Conservation (phyloP, 768 basidiomycete genomes). For the Russula virescens region DNA sequence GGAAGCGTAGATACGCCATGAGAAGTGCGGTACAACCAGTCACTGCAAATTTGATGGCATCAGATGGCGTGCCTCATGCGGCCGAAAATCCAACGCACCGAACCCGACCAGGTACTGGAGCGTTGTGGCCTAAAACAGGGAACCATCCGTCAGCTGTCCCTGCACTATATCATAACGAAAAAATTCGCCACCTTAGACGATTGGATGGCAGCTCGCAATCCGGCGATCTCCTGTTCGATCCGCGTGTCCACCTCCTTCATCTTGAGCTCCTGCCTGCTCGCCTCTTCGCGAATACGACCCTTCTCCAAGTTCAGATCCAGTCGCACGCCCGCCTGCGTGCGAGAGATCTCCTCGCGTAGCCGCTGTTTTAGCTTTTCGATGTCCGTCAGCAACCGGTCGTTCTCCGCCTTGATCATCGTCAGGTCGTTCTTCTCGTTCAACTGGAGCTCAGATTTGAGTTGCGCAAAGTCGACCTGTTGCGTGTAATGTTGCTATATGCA, state of each 20-base stretch:
- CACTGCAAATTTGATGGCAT: slow-evolving; percentile 41
- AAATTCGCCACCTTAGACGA: slow-evolving; percentile 59
- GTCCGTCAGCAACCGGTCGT: slow-evolving; percentile 85
- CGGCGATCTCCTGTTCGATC: slow-evolving; percentile 94
- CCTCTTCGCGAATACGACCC: slow-evolving; percentile 91
- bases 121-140: slow-evolving; percentile 62
- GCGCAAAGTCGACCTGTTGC: slow-evolving; percentile 95
- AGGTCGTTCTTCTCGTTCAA: slow-evolving; percentile 96
- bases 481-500: slow-evolving; percentile 74
- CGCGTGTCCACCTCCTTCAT: slow-evolving; percentile 96
- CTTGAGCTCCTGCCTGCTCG: slow-evolving; percentile 86
- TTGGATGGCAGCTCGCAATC: slow-evolving; percentile 75
- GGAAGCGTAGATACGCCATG: slow-evolving; percentile 83
- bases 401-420: slow-evolving; percentile 92
- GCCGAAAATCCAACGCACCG: slow-evolving; percentile 43
- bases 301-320: slow-evolving; percentile 96
- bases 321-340: slow-evolving; percentile 89
- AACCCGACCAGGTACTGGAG: slow-evolving; percentile 85
- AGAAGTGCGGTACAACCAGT: slow-evolving; percentile 81
- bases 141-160: neutral
- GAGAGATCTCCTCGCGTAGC: slow-evolving; percentile 83
- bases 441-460: slow-evolving; percentile 93
- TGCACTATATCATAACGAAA: too few species aligned
- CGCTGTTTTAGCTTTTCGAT: slow-evolving; percentile 94
- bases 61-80: neutral